Base-by-base conservation (phyloP, 768 basidiomycete genomes). In the Hypsizygus marmoreus region DNA sequence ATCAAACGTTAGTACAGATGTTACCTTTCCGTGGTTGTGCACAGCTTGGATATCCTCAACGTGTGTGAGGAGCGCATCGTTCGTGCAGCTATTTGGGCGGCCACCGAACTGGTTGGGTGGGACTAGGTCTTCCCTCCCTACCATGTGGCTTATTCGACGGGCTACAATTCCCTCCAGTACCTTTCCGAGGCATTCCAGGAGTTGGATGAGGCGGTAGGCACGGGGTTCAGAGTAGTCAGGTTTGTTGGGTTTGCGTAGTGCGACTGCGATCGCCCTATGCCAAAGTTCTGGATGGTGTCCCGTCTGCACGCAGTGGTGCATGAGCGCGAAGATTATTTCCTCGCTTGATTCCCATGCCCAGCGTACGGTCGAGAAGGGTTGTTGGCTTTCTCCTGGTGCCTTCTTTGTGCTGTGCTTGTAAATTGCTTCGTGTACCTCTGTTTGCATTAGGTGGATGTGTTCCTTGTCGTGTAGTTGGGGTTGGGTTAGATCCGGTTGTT, bases 171-270 rank as follows among this genome's bases (percentile, higher is more conserved):
- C 51, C 31, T 69, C 65, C 0, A 66, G 47, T 0, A 68, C 38
- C 31, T 72, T 71, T 2, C 69, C 65, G 1, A 70, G 40, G 43
- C 62, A 65, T 30, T 70, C 66, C 0, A 69, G 58, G 9, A 70
- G 62, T 8, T 56, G 58, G 20, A 72, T 71, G 0, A 64, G 64
- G 0, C 62, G 39, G 54, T 71, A 73, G 1, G 71, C 61, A 6
- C 60, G 36, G 0, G 67, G 63, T 38, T 63, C 55, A 0, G 63
- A 60, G 53, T 72, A 70, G 54, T 70, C 62, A 0, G 62, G 58
- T 44, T 73, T 73, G 22, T 59, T 53, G 0, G 65, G 65, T 58
- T 73, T 73, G 5, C 51, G 42, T 0, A 72, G 53, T 1, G 63
- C 63, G 0, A 69, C 60, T 2, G 64, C 63, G 2, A 64, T 57